A percentile compares a stretch with the other conserved stretches of the same genome.
phyloP scores from a whole-genome alignment of 2,329 filamentous ascomycete species.

The Neopestalotiopsis rosae region DNA sequence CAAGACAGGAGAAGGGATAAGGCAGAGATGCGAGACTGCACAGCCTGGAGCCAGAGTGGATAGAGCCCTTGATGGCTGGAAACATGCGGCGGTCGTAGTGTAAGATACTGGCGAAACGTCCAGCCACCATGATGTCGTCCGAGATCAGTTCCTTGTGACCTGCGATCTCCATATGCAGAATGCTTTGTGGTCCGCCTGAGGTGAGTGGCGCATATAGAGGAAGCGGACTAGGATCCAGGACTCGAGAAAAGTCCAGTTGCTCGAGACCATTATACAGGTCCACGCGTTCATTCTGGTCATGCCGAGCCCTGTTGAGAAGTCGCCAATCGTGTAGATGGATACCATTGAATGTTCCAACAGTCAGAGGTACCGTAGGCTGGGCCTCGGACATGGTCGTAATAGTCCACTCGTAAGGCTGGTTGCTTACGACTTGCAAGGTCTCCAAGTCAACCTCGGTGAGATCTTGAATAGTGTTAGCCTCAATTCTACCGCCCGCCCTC shows the following conservation, averaged over 20 bases:
- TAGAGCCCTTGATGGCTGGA: slow-evolving; percentile 75
- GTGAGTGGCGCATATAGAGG: slow-evolving; percentile 73
- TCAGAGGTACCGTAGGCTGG: slow-evolving; percentile 71
- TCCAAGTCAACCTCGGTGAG: slow-evolving; percentile 84
- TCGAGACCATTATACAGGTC: slow-evolving; percentile 35
- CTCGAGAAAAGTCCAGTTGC: slow-evolving; percentile 38
- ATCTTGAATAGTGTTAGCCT: slow-evolving; percentile 38
- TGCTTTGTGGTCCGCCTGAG: slow-evolving; percentile 81
- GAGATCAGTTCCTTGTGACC: slow-evolving; percentile 61
- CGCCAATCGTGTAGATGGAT: slow-evolving; percentile 85
- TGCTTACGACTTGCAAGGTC: slow-evolving; percentile 71
- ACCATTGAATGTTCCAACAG: slow-evolving; percentile 81
- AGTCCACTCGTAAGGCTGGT: slow-evolving; percentile 77
- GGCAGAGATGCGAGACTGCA: slow-evolving; percentile 75
- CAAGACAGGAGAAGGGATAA: slow-evolving; percentile 68
- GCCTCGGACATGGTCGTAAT: slow-evolving; percentile 83
- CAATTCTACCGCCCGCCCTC: not conserved
- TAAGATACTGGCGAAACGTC: slow-evolving; percentile 85
- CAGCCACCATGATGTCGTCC: slow-evolving; percentile 85
- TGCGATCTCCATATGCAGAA: slow-evolving; percentile 74
- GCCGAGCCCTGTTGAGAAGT: slow-evolving; percentile 38
- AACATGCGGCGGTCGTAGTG: slow-evolving; percentile 90
- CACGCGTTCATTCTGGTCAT: slow-evolving; percentile 43
- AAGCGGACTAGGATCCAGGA: slow-evolving; percentile 59
- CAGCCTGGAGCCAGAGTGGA: slow-evolving; percentile 83